Evolutionary conservation across 2,329 filamentous ascomycete species (phyloP).

Genomic region (Penicillium sp.): DNA sequence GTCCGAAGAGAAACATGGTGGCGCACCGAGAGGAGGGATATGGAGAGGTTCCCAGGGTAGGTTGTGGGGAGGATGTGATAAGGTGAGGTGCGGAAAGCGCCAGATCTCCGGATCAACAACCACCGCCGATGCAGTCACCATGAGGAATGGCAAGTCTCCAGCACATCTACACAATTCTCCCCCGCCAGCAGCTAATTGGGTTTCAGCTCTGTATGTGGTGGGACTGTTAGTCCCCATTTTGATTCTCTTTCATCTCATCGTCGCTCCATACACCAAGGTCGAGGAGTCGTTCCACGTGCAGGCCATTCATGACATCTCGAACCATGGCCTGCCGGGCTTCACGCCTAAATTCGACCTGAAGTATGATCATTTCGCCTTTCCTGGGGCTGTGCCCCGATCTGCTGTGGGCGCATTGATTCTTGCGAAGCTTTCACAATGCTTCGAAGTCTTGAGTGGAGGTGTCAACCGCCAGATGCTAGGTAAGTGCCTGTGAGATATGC

Average conservation of each 20-base stretch:
- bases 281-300: conserved; percentile 99
- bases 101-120: conserved; percentile 32
- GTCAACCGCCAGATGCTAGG: conserved; percentile 62
- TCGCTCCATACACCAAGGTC: conserved; percentile 92
- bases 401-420: conserved; percentile 82
- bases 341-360: conserved; percentile 51
- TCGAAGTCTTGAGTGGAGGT: conserved; percentile 63
- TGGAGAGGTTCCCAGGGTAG: background rate
- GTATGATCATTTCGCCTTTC: conserved; percentile 91
- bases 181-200: background rate
- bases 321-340: conserved; percentile 70
- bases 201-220: conserved; percentile 48
- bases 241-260: conserved; percentile 69
- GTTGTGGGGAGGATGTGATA: conserved; percentile 1
- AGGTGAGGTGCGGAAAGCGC: conserved; percentile 34
- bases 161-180: background rate
- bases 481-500: conserved; percentile 34
- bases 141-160: conserved; percentile 29
- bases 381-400: conserved; percentile 87
- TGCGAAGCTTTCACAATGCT: conserved; percentile 71
- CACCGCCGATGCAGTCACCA: conserved; percentile 24
- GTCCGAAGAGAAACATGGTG: conserved; percentile 71
- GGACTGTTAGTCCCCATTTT: conserved; percentile 64
- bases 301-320: conserved; percentile 85
- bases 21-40: conserved; percentile 8